phyloP scores from a whole-genome alignment of 768 basidiomycete species.

The Rhodosporidiobolus sp. region DNA sequence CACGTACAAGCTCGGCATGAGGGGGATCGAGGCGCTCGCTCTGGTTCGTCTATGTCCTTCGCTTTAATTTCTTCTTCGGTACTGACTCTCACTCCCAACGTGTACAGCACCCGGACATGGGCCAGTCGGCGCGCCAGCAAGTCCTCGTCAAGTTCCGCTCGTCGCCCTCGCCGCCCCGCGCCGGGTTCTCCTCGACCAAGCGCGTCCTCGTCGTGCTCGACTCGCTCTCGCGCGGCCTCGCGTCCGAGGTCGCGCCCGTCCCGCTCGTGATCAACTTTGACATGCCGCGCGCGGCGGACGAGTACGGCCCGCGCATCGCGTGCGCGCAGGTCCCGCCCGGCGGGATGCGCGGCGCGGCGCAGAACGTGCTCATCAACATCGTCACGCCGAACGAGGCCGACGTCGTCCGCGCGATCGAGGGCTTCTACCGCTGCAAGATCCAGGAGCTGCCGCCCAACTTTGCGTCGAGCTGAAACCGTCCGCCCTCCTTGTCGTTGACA shows the following conservation, averaged over 20 bases:
- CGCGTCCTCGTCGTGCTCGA: constrained; percentile 90
- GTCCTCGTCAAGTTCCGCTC: constrained; percentile 80
- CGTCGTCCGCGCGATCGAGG: constrained; percentile 97
- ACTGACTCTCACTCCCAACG: constrained; percentile 42
- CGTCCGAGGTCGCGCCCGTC: constrained; percentile 74
- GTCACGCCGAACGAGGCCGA: constrained; percentile 67
- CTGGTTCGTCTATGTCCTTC: constrained; percentile 59
- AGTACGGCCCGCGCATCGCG: constrained; percentile 89
- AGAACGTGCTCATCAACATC: constrained; percentile 82
- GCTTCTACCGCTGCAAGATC: constrained; percentile 64
- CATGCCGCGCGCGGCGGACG: constrained; percentile 90
- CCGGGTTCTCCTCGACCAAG: constrained; percentile 55
- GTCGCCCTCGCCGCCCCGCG: constrained; percentile 49
- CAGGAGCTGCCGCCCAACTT: constrained; percentile 34
- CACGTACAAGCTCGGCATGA: constrained; percentile 73
- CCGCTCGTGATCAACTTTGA: constrained; percentile 95
- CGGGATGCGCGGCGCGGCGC: constrained; percentile 53
- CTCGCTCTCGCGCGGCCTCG: constrained; percentile 72
- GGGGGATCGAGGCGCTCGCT: constrained; percentile 81
- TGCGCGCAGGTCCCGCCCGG: constrained; percentile 48
- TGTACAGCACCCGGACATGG: constrained; percentile 97
- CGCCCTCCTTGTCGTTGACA: neutral
- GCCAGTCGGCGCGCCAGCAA: constrained; percentile 70
- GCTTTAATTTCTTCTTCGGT: constrained; percentile 5
- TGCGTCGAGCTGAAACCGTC: neutral